Conservation (phyloP, 2,329 filamentous ascomycete genomes). For the Pochonia chlamydosporia region DNA sequence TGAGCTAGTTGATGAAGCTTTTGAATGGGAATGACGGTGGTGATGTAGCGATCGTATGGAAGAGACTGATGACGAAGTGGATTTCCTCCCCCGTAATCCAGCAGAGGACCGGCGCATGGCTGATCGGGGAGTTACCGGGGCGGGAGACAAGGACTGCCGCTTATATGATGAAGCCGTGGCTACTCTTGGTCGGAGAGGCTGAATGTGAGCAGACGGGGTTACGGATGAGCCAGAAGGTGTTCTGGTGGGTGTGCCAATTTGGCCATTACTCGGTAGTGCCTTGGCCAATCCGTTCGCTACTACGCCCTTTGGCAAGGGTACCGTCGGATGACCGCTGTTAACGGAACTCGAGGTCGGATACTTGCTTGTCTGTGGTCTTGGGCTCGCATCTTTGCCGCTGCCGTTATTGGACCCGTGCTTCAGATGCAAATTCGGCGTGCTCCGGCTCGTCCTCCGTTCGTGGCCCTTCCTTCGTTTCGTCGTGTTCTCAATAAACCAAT, state of each 20-base stretch:
- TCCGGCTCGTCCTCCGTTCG: slow-evolving; percentile 47
- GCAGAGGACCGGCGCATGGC: slow-evolving; percentile 77
- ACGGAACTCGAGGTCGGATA: slow-evolving; percentile 36
- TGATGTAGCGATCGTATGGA: slow-evolving; percentile 89
- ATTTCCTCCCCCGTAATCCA: slow-evolving; percentile 85
- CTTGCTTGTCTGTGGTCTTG: slow-evolving; percentile 56
- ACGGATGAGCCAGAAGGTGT: slow-evolving; percentile 15
- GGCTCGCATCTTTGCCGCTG: slow-evolving; percentile 46
- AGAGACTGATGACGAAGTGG: slow-evolving; percentile 90
- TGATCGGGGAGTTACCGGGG: slow-evolving; percentile 81
- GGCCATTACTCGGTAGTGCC: slow-evolving; percentile 14
- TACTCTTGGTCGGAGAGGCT: slow-evolving; percentile 21
- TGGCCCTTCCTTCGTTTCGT: slow-evolving; percentile 45
- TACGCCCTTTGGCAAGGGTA: slow-evolving; percentile 42
- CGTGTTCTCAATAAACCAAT: slow-evolving; percentile 57
- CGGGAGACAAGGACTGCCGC: slow-evolving; percentile 78
- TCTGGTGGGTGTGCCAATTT: slow-evolving; percentile 13
- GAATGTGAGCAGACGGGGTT: slow-evolving; percentile 21
- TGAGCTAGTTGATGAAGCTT: slow-evolving; percentile 88
- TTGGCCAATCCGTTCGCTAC: slow-evolving; percentile 45
- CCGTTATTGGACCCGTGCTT: slow-evolving; percentile 41
- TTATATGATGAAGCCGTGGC: slow-evolving; percentile 44
- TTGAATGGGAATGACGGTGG: slow-evolving; percentile 81
- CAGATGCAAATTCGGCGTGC: slow-evolving; percentile 52
- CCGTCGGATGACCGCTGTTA: slow-evolving; percentile 29